phyloP scores from a whole-genome alignment of 345 rosid genomes.

The Angophora floribunda region DNA sequence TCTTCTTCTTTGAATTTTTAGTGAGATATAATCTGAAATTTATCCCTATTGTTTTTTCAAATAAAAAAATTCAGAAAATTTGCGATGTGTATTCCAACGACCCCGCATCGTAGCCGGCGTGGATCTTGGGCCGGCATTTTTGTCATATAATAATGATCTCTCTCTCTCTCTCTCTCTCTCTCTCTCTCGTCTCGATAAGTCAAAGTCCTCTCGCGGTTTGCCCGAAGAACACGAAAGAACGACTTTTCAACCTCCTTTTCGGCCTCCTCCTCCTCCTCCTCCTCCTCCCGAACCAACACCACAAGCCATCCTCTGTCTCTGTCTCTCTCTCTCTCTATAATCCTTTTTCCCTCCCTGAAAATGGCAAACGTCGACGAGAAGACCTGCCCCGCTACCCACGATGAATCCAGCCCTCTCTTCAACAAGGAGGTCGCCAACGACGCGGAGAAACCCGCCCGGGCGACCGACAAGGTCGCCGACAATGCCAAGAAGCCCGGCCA shows the following conservation, averaged over 20 bases:
- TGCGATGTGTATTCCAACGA: background rate
- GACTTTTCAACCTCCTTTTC: background rate
- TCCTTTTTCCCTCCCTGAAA: background rate
- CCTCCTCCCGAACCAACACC: background rate
- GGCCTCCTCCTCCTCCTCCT: background rate
- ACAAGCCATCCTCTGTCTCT: background rate
- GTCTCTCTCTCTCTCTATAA: background rate
- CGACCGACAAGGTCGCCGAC: background rate
- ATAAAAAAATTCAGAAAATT: too few species aligned
- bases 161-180: background rate
- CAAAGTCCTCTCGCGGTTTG: background rate
- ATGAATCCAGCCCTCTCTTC: constrained; percentile 77
- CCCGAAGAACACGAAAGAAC: background rate
- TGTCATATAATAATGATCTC: background rate
- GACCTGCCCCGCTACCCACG: background rate
- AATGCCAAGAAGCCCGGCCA: background rate
- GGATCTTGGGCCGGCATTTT: too few species aligned
- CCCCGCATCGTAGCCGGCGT: background rate
- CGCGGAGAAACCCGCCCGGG: constrained; percentile 18
- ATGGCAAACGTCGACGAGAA: background rate
- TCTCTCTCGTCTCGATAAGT: too few species aligned
- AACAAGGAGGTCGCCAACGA: constrained; percentile 11
- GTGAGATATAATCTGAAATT: too few species aligned
- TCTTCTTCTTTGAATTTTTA: too few species aligned
- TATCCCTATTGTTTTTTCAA: too few species aligned